Percentiles rank a stretch among this genome's conserved stretches.
phyloP scores from a whole-genome alignment of 202 grass and related monocot species.

The Carex arenaria region DNA sequence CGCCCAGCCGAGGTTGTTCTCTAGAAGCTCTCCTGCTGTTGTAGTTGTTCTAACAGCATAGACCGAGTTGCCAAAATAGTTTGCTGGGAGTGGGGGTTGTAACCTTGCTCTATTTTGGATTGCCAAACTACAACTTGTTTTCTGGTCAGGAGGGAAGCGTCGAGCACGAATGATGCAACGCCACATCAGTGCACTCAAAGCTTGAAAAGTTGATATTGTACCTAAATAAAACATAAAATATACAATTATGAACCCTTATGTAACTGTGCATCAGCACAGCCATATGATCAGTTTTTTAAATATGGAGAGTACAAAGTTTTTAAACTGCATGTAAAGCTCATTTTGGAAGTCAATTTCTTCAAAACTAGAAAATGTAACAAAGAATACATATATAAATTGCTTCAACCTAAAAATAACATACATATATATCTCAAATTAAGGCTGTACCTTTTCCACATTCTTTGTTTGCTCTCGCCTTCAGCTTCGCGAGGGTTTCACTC shows the following conservation, averaged over 20 bases:
- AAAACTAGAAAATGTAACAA: background rate
- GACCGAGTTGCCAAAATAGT: constrained; percentile 33
- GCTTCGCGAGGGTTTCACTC: constrained; percentile 19
- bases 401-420: background rate
- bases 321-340: background rate
- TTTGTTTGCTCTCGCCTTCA: constrained; percentile 43
- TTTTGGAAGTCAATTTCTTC: background rate
- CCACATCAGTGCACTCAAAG: constrained; percentile 56
- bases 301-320: background rate
- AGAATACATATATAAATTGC: too few relatives aligned
- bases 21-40: constrained; percentile 13
- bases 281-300: too few relatives aligned
- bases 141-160: background rate
- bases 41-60: background rate
- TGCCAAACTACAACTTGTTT: constrained; percentile 29
- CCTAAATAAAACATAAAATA: background rate
- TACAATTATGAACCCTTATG: background rate
- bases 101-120: constrained; percentile 58
- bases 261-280: too few relatives aligned
- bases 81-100: constrained; percentile 24
- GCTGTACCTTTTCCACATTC: constrained; percentile 24
- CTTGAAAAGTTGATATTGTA: constrained; percentile 54
- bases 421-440: background rate
- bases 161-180: constrained; percentile 55
- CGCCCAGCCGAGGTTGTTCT: constrained; percentile 14